These are phyloP conservation scores for Hymenoscyphus scutula DNA, from an alignment of 2,329 filamentous ascomycete genomes.

Conservation along the genomic window DNA sequence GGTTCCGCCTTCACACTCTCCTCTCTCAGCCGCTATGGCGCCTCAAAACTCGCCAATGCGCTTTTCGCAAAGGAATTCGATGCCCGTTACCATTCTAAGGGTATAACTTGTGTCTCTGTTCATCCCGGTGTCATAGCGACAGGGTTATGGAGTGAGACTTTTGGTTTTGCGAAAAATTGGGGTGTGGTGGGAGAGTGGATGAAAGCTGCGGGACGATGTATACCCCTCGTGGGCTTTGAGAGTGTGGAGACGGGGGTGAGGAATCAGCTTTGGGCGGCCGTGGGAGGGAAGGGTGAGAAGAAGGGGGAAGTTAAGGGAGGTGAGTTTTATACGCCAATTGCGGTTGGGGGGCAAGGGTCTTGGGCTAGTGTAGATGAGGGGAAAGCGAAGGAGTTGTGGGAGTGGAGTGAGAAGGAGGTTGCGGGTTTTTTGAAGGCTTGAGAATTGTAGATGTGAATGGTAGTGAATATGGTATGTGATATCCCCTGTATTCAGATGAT, in stretches of 20 bases:
- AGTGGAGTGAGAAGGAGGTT: slow-evolving; percentile 36
- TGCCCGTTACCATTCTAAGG: slow-evolving; percentile 34
- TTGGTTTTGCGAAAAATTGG: slow-evolving; percentile 8
- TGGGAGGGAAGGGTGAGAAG: slow-evolving; percentile 23
- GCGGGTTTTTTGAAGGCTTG: slow-evolving; percentile 13
- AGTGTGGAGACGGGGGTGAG: slow-evolving; percentile 39
- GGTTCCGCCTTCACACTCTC: slow-evolving; percentile 24
- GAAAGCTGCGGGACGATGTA: background rate
- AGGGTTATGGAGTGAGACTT: slow-evolving; percentile 27
- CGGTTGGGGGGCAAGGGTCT: slow-evolving; percentile 29
- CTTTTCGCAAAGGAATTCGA: slow-evolving; percentile 43
- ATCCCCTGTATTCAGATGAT: no score
- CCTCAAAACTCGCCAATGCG: slow-evolving; percentile 48
- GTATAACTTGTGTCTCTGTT: slow-evolving; percentile 38
- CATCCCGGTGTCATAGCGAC: slow-evolving; percentile 44
- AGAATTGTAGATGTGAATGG: no score
- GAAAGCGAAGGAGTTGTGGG: slow-evolving; percentile 37
- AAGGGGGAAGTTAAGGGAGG: slow-evolving; percentile 34
- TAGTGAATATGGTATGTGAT: no score
- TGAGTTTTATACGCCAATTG: slow-evolving; percentile 38
- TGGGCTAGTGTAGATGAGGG: slow-evolving; percentile 26
- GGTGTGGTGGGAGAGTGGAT: slow-evolving; percentile 8
- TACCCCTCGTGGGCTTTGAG: slow-evolving; percentile 13
- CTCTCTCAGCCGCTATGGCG: slow-evolving; percentile 40
- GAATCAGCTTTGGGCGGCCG: slow-evolving; percentile 43